Conservation (phyloP, 108 stramenopile species). For the Pseudonitzschia delicatissima region DNA sequence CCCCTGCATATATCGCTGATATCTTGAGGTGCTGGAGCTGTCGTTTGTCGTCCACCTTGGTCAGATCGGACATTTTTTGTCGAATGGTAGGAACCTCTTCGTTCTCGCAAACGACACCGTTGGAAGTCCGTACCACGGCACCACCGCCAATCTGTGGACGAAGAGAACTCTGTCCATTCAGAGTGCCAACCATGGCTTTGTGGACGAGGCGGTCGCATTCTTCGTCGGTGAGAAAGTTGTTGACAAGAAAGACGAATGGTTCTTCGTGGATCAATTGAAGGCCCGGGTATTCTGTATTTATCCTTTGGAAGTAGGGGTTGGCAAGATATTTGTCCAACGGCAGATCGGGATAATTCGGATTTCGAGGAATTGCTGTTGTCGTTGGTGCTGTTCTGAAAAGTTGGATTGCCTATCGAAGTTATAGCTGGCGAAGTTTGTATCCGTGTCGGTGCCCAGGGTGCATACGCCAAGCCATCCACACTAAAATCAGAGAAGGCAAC, state of each 20-base stretch:
- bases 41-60: neutral
- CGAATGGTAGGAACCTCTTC: conserved; percentile 15
- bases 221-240: conserved; percentile 15
- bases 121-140: conserved; percentile 6
- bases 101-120: conserved; percentile 8
- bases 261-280: conserved; percentile 24
- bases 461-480: no score
- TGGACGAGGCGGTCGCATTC: conserved; percentile 9
- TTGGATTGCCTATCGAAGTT: no score
- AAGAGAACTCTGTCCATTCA: neutral
- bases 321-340: conserved; percentile 16
- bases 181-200: conserved; percentile 5
- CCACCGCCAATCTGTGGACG: conserved; percentile 21
- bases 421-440: no score
- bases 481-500: no score
- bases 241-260: conserved; percentile 18
- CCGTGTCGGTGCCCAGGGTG: no score
- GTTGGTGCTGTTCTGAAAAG: no score
- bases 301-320: conserved; percentile 19
- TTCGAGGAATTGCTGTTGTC: neutral
- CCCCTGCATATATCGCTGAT: neutral
- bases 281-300: conserved; percentile 10
- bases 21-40: conserved; percentile 5
- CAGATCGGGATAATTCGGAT: conserved; percentile 16
- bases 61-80: conserved; percentile 1